Evolutionary conservation across 371 early-diverging fungal genomes (phyloP).

Genomic region (Encephalitozoon hellem): DNA sequence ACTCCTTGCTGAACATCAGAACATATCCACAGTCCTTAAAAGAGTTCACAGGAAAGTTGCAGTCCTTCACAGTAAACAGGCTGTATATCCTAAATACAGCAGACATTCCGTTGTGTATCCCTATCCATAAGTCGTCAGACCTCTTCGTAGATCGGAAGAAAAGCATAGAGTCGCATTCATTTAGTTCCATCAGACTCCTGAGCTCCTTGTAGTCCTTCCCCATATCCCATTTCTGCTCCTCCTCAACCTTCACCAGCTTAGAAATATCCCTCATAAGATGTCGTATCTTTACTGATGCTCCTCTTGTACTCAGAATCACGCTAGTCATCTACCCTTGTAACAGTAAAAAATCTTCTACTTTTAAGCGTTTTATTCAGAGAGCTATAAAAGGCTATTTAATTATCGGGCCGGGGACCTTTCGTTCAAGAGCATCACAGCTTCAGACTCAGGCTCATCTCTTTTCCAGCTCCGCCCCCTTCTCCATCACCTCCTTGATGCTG

Average conservation of each 20-base stretch:
- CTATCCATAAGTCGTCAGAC: conserved; percentile 39
- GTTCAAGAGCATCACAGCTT: too few species aligned
- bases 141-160: conserved; percentile 49
- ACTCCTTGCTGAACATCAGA: conserved; percentile 41
- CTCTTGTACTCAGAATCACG: conserved; percentile 36
- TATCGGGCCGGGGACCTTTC: too few species aligned
- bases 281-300: conserved; percentile 9
- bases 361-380: not conserved
- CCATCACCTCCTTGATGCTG: conserved; percentile 25
- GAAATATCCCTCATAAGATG: conserved; percentile 27
- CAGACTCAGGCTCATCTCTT: not conserved
- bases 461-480: not conserved
- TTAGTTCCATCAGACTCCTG: conserved; percentile 25
- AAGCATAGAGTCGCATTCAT: conserved; percentile 36
- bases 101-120: conserved; percentile 16
- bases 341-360: conserved; percentile 1
- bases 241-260: conserved; percentile 29
- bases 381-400: too few species aligned
- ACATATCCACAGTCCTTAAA: conserved; percentile 37
- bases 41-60: conserved; percentile 35
- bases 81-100: conserved; percentile 27
- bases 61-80: conserved; percentile 27
- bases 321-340: conserved; percentile 18
- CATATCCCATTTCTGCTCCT: conserved; percentile 39
- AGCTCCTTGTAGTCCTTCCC: conserved; percentile 24